Conservation (phyloP, 306 rosid genomes). For the Herpetospermum pedunculosum region DNA sequence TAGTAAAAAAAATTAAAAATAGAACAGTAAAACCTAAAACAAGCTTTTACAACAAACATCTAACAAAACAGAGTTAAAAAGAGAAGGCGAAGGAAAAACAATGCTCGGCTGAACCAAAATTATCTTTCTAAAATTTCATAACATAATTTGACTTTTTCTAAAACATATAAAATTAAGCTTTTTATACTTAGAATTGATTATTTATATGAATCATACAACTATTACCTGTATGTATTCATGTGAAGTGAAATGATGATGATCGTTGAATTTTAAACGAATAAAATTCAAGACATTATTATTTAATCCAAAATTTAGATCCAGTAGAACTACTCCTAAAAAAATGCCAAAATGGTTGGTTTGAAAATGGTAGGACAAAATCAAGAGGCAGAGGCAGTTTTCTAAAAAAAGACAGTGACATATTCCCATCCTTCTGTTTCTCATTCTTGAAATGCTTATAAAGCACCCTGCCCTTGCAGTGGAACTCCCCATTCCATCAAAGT, state of each 20-base stretch:
- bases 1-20: no score
- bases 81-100: no score
- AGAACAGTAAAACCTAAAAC: no score
- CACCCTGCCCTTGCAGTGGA: conserved; percentile 8
- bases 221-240: neutral
- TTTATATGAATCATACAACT: neutral
- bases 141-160: neutral
- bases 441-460: conserved; percentile 21
- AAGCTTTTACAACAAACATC: no score
- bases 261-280: no score
- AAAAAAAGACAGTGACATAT: conserved; percentile 6
- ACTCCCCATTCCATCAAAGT: conserved; percentile 9
- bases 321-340: neutral
- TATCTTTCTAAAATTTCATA: neutral
- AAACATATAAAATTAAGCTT: neutral
- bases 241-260: neutral
- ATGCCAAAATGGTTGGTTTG: neutral
- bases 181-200: neutral
- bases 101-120: no score
- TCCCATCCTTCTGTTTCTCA: conserved; percentile 14
- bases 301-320: neutral
- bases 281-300: neutral
- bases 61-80: no score
- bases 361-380: no score
- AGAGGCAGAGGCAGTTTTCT: neutral